Evolutionary conservation across 2,329 filamentous ascomycete genomes (phyloP).

Genomic region (Alternaria viburni): DNA sequence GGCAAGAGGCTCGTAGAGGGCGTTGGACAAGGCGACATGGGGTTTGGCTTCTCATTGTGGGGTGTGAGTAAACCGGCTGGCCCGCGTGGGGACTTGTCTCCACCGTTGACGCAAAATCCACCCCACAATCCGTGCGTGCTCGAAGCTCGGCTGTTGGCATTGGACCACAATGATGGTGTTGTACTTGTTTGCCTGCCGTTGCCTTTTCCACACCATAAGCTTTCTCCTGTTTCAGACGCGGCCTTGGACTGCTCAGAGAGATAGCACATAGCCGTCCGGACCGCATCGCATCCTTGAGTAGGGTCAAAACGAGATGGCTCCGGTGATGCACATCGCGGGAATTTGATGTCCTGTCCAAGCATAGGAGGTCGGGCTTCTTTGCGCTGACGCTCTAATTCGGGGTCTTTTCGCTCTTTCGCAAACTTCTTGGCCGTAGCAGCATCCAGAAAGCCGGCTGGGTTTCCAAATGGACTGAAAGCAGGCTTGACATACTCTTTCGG

Average conservation of each 20-base stretch:
- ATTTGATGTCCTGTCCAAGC: conserved; percentile 80
- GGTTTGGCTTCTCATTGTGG: conserved; percentile 48
- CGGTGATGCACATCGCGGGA: conserved; percentile 82
- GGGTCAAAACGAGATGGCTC: conserved; percentile 84
- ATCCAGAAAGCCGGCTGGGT: conserved; percentile 40
- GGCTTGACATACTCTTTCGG: conserved; percentile 24
- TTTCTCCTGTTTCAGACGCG: conserved; percentile 54
- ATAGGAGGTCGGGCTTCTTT: conserved; percentile 77
- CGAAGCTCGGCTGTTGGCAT: conserved; percentile 53
- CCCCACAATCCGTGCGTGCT: conserved; percentile 75
- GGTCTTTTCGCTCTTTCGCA: conserved; percentile 43
- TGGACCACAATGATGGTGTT: conserved; percentile 45
- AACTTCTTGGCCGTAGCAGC: conserved; percentile 34
- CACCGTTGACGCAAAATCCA: conserved; percentile 66
- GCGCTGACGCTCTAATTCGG: conserved; percentile 60
- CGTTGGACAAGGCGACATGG: conserved; percentile 50
- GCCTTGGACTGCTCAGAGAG: conserved; percentile 57
- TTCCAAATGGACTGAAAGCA: conserved; percentile 47
- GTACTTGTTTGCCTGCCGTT: conserved; percentile 39
- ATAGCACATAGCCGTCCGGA: conserved; percentile 57
- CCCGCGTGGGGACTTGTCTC: conserved; percentile 48
- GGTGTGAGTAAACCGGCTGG: conserved; percentile 61
- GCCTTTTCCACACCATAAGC: conserved; percentile 63
- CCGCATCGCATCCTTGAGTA: conserved; percentile 65
- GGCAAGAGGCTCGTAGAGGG: conserved; percentile 40